phyloP scores from a whole-genome alignment of 2,329 filamentous ascomycete genomes.

The Pseudogymnoascus sp. region DNA sequence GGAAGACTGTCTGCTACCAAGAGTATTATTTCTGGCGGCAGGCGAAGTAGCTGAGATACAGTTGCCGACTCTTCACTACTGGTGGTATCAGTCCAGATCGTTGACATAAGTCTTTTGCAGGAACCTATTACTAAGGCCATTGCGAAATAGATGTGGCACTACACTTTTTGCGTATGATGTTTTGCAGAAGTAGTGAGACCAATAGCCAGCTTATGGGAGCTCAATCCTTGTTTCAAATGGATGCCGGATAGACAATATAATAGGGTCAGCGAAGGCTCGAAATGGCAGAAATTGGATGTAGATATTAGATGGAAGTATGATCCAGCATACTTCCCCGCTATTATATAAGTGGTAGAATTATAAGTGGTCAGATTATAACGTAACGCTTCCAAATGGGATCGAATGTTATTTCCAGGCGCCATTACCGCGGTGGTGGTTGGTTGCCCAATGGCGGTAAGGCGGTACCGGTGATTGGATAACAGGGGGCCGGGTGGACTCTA shows the following conservation, averaged over 20 bases:
- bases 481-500: not conserved
- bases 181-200: not conserved
- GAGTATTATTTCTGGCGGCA: slow-evolving; percentile 16
- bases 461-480: not conserved
- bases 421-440: not conserved
- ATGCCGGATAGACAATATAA: not conserved
- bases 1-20: slow-evolving; percentile 15
- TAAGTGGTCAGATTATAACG: no score
- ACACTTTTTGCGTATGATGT: no score
- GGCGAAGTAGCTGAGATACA: slow-evolving; percentile 12
- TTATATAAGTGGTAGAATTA: not conserved
- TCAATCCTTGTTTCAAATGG: not conserved
- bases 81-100: slow-evolving; percentile 7
- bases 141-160: not conserved
- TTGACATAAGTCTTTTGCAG: slow-evolving; percentile 11
- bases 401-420: not conserved
- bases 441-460: not conserved
- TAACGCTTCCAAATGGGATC: not conserved
- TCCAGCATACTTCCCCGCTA: not conserved
- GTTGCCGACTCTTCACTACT: not conserved
- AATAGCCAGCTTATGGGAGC: not conserved
- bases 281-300: not conserved
- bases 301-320: not conserved
- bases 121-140: slow-evolving; percentile 13
- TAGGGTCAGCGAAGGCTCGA: not conserved